Conservation (phyloP, 108 stramenopile genomes). For the Skeletonema marinoi region DNA sequence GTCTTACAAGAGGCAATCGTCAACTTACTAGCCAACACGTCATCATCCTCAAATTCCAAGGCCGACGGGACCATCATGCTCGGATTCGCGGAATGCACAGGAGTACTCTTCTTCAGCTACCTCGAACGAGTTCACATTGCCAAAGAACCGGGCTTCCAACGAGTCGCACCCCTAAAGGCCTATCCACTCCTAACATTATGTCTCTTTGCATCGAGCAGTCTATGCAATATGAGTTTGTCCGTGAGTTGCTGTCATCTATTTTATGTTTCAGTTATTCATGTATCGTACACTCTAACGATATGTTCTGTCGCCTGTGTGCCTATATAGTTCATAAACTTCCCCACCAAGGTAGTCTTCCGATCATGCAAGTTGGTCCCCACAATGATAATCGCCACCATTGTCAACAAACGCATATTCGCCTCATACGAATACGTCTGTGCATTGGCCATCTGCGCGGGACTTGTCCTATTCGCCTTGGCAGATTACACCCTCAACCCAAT, state of each 20-base stretch:
- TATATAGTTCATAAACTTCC: constrained; percentile 41
- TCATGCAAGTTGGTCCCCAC: constrained; percentile 53
- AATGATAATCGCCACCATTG: constrained; percentile 36
- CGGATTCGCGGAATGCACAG: constrained; percentile 71
- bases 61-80: constrained; percentile 51
- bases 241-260: no score
- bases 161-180: constrained; percentile 41
- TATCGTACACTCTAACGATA: no score
- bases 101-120: constrained; percentile 56
- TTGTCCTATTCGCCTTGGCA: constrained; percentile 33
- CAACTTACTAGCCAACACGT: constrained; percentile 23
- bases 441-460: constrained; percentile 35
- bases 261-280: no score
- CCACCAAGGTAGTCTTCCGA: constrained; percentile 53
- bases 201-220: constrained; percentile 60
- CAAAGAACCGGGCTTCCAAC: constrained; percentile 29
- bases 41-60: constrained; percentile 8
- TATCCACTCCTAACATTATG: constrained; percentile 56
- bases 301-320: no score
- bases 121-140: constrained; percentile 36
- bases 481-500: constrained; percentile 53
- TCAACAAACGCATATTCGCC: constrained; percentile 25
- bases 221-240: constrained; percentile 37
- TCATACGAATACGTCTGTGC: constrained; percentile 39
- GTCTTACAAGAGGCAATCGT: constrained; percentile 64